Percentiles rank a stretch among this genome's conserved stretches.
These are phyloP conservation scores for Pseudogymnoascus sp. DNA, from an alignment of 2,329 filamentous ascomycete genomes.

Conservation along the genomic window DNA sequence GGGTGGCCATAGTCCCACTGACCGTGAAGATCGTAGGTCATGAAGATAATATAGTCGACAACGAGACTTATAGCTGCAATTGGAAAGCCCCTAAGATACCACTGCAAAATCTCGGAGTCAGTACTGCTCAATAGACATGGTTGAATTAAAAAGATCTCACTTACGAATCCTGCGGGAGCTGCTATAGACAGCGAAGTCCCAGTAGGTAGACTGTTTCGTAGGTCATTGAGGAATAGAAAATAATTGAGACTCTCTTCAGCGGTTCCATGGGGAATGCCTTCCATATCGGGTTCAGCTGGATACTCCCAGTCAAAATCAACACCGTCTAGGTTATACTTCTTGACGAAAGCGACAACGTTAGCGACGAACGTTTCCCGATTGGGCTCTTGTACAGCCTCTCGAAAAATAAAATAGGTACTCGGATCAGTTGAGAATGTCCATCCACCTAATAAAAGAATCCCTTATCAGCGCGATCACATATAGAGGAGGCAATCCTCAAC, in stretches of 20 bases:
- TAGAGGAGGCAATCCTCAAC: not conserved
- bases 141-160: not conserved
- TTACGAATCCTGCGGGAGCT: conserved; percentile 28
- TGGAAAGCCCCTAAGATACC: conserved; percentile 28
- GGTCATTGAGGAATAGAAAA: conserved; percentile 28
- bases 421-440: conserved; percentile 39
- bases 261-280: conserved; percentile 30
- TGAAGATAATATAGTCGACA: conserved; percentile 25
- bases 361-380: conserved; percentile 33
- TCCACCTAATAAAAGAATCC: conserved; percentile 39
- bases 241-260: conserved; percentile 32
- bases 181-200: conserved; percentile 21
- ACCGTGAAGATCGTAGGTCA: conserved; percentile 33
- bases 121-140: not conserved
- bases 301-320: conserved; percentile 34
- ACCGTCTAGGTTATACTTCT: conserved; percentile 31
- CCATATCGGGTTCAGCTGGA: conserved; percentile 32
- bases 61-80: conserved; percentile 17
- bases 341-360: conserved; percentile 32
- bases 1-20: conserved; percentile 36
- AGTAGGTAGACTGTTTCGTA: conserved; percentile 24
- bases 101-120: conserved; percentile 18
- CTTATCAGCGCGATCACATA: conserved; percentile 26
- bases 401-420: conserved; percentile 35
- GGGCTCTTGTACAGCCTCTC: conserved; percentile 29